Base-by-base conservation (phyloP, 192 early-diverging fungal genomes). In the Backusella tuberculispora region DNA sequence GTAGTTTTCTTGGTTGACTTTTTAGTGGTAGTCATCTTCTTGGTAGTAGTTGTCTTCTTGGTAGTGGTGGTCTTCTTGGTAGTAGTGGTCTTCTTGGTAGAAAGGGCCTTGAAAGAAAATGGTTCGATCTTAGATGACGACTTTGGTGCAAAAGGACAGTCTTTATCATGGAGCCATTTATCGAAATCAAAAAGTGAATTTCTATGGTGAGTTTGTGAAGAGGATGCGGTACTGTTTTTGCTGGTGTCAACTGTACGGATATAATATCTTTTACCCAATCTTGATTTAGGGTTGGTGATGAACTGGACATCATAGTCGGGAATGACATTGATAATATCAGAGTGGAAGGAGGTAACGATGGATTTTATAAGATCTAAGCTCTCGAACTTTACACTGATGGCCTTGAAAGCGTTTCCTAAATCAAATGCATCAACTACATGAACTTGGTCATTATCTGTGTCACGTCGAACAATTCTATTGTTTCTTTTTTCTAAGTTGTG, bases 291-390 rank as follows among this genome's bases (percentile, higher is more conserved):
- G 9, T 73, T 67, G 17, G 71, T 21, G 12, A 45, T 72, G 38
- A 78, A 78, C n/a, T 72, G 34, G 19, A 78, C n/a, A 8, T 73
- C 47, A 4, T 67, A 38, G 45, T 78, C 76, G 43, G 76, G 76
- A 21, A 78, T 65, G 21, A 78, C 69, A 9, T 63, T 37, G 8
- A 69, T 6, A 21, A 78, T 69, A 44, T 78, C 71, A 40, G 60
- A 65, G 17, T 71, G 14, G 40, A 76, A 76, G 8, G 45, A 13
- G 17, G 34, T 26, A 6, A 69, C 43, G 41, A 76, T 45, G 13
- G 46, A 37, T 12, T 19, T 6, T 12, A 76, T 29, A 56, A 76
- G n/a, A 2, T 76, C 48, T 13, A 46, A n/a, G 17, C 69, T 21
- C 15, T 56, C 67, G 44, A 76, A 41, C 26, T 53, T 44, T 5